Base-by-base conservation (phyloP, 208 protist genomes). In the Acanthamoeba lenticulata region DNA sequence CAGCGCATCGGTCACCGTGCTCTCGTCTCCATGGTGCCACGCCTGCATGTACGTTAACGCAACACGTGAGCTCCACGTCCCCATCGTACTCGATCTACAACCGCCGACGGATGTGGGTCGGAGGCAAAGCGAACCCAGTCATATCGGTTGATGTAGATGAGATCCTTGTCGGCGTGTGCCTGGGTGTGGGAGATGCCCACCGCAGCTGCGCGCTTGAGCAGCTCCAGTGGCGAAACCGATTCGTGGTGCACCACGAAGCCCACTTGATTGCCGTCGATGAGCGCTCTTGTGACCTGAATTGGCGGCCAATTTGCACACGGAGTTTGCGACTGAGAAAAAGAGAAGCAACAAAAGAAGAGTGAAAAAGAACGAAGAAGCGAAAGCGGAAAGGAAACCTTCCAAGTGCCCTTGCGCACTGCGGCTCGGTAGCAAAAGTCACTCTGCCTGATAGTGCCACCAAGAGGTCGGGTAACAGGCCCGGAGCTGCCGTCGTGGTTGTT, bases 161-260 rank as follows among this genome's bases (percentile, higher is more conserved):
- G 49, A 29, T 57, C 74, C 27, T 55, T 85, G 44, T 85, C 74
- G 74, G 74, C 27, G 21, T 77, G 67, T 27, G 38, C 27, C 36
- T 85, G 74, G 42, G 27, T 29, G 45, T 85, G 74, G 3, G 38
- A 57, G 38, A 85, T 55, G 38, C 74, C 74, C 9, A 85, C 74
- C 6, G 38, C 45, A 13, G 44, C 74, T 6, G 74, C 74, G 15
- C 74, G 40, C 74, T 85, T 55, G 42, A 85, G 44, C 9, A 85
- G 19, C n/a, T 55, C 45, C 38, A 85, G 74, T 17, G 74, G 42
- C 44, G 74, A 85, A 24, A 38, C 74, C 0, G 4, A 11, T 36
- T 85, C 74, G 74, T 85, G 74, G 74, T 85, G 45, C 42, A 85
- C 38, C 44, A 85, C 74, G 44, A 85, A 85, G 27, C 74, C 74